Conservation (phyloP, 2,329 filamentous ascomycete species). For the Fusarium sp. region DNA sequence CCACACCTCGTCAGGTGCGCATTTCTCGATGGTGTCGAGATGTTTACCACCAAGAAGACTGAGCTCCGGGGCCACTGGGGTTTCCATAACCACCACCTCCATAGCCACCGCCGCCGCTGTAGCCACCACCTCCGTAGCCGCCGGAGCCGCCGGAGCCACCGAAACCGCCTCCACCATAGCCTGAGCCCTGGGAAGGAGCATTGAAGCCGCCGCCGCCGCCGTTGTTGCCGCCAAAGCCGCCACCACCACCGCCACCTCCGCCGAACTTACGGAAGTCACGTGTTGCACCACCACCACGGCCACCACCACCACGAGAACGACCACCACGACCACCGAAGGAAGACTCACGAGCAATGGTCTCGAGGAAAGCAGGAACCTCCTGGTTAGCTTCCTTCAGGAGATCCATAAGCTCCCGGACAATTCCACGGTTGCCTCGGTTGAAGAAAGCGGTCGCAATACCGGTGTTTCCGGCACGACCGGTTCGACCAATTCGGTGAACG, state of each 20-base stretch:
- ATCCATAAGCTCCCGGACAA: conserved; percentile 96
- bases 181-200: conserved; percentile 47
- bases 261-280: conserved; percentile 90
- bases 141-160: conserved; percentile 75
- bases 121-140: conserved; percentile 65
- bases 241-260: conserved; percentile 51
- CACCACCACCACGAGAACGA: conserved; percentile 62
- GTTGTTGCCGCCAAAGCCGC: conserved; percentile 51
- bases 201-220: conserved; percentile 52
- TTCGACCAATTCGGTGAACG: conserved; percentile 99
- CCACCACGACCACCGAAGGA: conserved; percentile 77
- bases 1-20: conserved; percentile 27
- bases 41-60: conserved; percentile 75
- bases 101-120: conserved; percentile 54
- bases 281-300: conserved; percentile 69
- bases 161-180: conserved; percentile 55
- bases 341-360: conserved; percentile 96
- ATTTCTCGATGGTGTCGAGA: conserved; percentile 10
- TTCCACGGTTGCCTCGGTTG: conserved; percentile 98
- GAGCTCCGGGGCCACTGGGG: conserved; percentile 73
- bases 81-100: conserved; percentile 65
- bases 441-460: conserved; percentile 99
- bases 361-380: conserved; percentile 91
- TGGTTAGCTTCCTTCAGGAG: conserved; percentile 99
- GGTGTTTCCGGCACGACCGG: conserved; percentile 98